These are phyloP conservation scores for Verticillium tricorpus DNA, from an alignment of 2,329 filamentous ascomycete species.

Conservation along the genomic window DNA sequence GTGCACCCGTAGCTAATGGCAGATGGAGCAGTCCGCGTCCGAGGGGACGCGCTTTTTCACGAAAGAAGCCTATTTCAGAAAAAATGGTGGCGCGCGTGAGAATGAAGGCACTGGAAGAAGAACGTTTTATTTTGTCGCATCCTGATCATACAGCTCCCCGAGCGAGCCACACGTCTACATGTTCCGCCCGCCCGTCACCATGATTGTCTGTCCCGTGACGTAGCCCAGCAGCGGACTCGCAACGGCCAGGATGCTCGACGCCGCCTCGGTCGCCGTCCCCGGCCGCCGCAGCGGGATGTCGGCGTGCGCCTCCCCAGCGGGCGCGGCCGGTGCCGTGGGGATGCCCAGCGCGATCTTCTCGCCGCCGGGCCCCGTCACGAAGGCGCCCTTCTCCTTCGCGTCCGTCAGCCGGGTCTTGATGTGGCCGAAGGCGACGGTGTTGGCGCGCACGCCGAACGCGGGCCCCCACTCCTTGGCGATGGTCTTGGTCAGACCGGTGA, in stretches of 20 bases:
- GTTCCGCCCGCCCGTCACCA: slow-evolving; percentile 72
- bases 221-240: slow-evolving; percentile 81
- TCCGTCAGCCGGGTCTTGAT: slow-evolving; percentile 77
- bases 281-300: slow-evolving; percentile 78
- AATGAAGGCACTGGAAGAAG: too few relatives aligned
- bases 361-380: slow-evolving; percentile 71
- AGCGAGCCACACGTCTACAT: slow-evolving; percentile 37
- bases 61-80: too few relatives aligned
- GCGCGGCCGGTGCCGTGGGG: slow-evolving; percentile 51
- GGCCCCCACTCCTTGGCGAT: slow-evolving; percentile 90
- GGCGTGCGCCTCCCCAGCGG: slow-evolving; percentile 39
- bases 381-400: slow-evolving; percentile 79
- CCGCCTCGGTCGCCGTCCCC: slow-evolving; percentile 76
- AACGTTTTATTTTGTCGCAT: background rate
- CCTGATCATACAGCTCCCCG: background rate
- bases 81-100: too few relatives aligned
- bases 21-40: background rate
- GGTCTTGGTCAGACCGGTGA: slow-evolving; percentile 79
- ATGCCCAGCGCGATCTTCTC: slow-evolving; percentile 73
- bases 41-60: background rate
- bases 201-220: slow-evolving; percentile 82
- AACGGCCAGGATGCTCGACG: slow-evolving; percentile 70
- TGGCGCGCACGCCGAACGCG: slow-evolving; percentile 73
- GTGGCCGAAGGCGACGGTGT: slow-evolving; percentile 80
- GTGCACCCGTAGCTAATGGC: background rate